These are phyloP conservation scores for Leucoagaricus sp. DNA, from an alignment of 1,284 basidiomycete species.

Conservation along the genomic window DNA sequence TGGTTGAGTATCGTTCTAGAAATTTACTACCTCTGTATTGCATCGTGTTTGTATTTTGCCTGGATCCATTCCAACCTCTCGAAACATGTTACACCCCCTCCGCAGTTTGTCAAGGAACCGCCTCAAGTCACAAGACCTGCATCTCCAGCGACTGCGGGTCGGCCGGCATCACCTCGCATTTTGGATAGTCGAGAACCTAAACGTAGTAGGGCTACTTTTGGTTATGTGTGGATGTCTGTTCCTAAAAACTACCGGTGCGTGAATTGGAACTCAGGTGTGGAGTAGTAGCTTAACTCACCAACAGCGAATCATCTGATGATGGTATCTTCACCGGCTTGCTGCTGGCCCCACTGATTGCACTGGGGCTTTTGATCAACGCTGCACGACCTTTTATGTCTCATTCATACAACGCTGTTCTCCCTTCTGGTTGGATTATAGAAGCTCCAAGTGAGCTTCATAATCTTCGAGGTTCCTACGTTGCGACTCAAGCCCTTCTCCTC, in stretches of 20 bases:
- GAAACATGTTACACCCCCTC: constrained; percentile 10
- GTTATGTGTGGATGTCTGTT: constrained; percentile 87
- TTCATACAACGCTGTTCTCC: constrained; percentile 38
- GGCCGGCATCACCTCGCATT: constrained; percentile 42
- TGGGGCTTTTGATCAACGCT: constrained; percentile 60
- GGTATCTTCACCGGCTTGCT: constrained; percentile 81
- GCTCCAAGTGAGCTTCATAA: constrained; percentile 54
- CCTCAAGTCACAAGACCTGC: constrained; percentile 4
- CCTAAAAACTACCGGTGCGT: constrained; percentile 79
- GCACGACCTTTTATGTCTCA: constrained; percentile 34
- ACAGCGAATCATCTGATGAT: constrained; percentile 79
- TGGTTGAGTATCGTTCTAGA: constrained; percentile 41
- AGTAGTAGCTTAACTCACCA: constrained; percentile 10
- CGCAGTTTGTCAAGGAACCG: constrained; percentile 12
- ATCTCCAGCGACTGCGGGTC: constrained; percentile 16
- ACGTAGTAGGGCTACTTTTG: constrained; percentile 55
- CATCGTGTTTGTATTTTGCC: constrained; percentile 62
- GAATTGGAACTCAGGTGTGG: not conserved
- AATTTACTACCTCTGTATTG: constrained; percentile 54
- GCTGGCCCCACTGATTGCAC: constrained; percentile 75
- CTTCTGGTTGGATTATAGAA: constrained; percentile 77
- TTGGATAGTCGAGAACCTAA: constrained; percentile 47
- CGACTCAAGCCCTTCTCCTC: constrained; percentile 64
- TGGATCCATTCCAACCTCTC: constrained; percentile 56
- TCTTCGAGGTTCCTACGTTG: constrained; percentile 38